These are phyloP conservation scores for Craterostigma plantagineum DNA, from an alignment of 257 asterid species.

Conservation along the genomic window DNA sequence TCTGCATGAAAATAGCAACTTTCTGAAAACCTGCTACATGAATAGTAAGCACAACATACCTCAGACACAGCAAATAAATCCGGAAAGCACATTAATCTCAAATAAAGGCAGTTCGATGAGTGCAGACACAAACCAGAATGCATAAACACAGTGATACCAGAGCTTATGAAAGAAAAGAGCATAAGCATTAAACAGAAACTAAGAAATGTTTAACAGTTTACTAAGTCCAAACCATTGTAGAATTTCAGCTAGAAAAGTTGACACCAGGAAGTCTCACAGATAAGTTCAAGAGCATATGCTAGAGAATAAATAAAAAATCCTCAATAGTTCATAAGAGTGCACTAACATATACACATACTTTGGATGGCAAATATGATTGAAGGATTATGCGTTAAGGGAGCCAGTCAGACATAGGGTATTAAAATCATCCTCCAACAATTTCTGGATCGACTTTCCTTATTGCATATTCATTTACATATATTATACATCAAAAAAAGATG, in stretches of 20 bases:
- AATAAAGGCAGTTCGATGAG: conserved; percentile 17
- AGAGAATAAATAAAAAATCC: no score
- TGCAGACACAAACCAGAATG: conserved; percentile 11
- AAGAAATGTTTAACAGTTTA: neutral
- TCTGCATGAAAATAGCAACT: conserved; percentile 99
- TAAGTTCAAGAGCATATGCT: no score
- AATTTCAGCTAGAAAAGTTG: conserved; percentile 7
- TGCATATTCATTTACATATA: no score
- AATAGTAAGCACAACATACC: conserved; percentile 86
- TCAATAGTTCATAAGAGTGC: no score
- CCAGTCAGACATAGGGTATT: no score
- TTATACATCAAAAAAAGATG: no score
- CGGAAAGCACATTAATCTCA: conserved; percentile 17
- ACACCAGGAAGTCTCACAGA: neutral
- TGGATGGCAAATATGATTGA: no score
- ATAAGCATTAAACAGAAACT: no score
- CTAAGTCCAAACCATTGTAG: conserved; percentile 1
- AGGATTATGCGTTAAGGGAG: no score
- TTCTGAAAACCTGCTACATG: conserved; percentile 99
- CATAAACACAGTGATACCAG: neutral
- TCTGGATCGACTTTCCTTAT: no score
- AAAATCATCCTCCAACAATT: no score
- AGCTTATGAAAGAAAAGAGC: conserved; percentile 7
- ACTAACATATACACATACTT: no score
- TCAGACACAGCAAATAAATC: conserved; percentile 43